A percentile compares a stretch with the other conserved stretches of the same genome.
Conservation (phyloP, 2,329 filamentous ascomycete genomes). For the Orbilia oligospora region DNA sequence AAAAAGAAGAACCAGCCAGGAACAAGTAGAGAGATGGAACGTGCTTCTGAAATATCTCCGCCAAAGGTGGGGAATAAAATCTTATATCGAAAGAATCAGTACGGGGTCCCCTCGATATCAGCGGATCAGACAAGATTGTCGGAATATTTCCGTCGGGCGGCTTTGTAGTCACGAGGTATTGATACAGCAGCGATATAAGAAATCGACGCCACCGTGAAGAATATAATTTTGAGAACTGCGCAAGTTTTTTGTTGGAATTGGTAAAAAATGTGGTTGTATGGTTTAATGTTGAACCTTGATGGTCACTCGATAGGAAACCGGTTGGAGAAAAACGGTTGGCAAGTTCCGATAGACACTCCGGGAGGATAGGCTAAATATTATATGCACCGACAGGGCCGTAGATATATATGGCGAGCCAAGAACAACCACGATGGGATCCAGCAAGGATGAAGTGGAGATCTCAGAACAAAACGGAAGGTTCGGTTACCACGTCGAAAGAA, state of each 20-base stretch:
- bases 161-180: slow-evolving; percentile 55
- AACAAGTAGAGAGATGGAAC: slow-evolving; percentile 40
- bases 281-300: slow-evolving; percentile 34
- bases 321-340: slow-evolving; percentile 58
- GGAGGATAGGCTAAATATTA: slow-evolving; percentile 44
- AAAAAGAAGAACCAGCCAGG: slow-evolving; percentile 30
- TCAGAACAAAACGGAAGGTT: slow-evolving; percentile 60
- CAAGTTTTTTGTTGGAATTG: slow-evolving; percentile 58
- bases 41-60: slow-evolving; percentile 59
- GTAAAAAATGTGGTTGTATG: slow-evolving; percentile 48
- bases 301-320: slow-evolving; percentile 57
- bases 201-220: slow-evolving; percentile 53
- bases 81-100: slow-evolving; percentile 50
- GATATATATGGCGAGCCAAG: slow-evolving; percentile 58
- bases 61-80: slow-evolving; percentile 51
- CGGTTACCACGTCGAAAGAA: slow-evolving; percentile 54
- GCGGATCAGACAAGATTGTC: slow-evolving; percentile 47
- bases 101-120: slow-evolving; percentile 51
- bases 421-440: slow-evolving; percentile 45
- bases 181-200: slow-evolving; percentile 28
- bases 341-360: slow-evolving; percentile 57
- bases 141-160: slow-evolving; percentile 59
- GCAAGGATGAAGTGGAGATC: slow-evolving; percentile 57
- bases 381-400: slow-evolving; percentile 49
- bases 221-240: slow-evolving; percentile 57